Conservation (phyloP, 2,329 filamentous ascomycete genomes). For the Xylaria sp. region DNA sequence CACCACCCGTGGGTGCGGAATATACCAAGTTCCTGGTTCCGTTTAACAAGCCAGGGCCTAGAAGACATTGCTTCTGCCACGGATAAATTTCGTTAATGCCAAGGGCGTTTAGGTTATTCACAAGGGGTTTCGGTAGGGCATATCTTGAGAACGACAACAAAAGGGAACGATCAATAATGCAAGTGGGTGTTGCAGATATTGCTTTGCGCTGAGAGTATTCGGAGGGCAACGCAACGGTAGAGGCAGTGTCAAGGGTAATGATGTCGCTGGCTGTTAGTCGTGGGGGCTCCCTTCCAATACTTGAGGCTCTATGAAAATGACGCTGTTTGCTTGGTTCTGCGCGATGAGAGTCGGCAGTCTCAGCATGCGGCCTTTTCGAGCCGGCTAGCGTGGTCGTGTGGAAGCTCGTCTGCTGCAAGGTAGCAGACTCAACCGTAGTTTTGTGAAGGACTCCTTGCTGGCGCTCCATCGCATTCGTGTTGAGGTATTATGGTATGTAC, state of each 20-base stretch:
- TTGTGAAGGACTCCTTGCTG: constrained; percentile 57
- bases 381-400: constrained; percentile 57
- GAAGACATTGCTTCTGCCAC: constrained; percentile 81
- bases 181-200: constrained; percentile 65
- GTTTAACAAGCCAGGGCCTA: constrained; percentile 72
- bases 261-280: constrained; percentile 60
- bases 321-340: constrained; percentile 44
- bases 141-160: constrained; percentile 72
- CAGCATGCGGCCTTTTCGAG: constrained; percentile 57
- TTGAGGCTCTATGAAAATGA: constrained; percentile 43
- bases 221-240: constrained; percentile 49
- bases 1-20: constrained; percentile 80
- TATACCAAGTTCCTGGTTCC: constrained; percentile 80
- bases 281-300: constrained; percentile 38
- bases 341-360: constrained; percentile 33
- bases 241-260: constrained; percentile 47
- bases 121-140: constrained; percentile 68
- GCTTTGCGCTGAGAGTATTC: constrained; percentile 68
- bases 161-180: constrained; percentile 64
- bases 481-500: too few relatives aligned
- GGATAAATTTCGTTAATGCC: constrained; percentile 81
- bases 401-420: constrained; percentile 54
- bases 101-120: constrained; percentile 71
- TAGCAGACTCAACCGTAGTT: constrained; percentile 62
- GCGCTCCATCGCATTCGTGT: constrained; percentile 42